Percentiles rank a stretch among this genome's conserved stretches.
Conservation (phyloP, 1,284 basidiomycete genomes). For the Mrakiaceae sp. region DNA sequence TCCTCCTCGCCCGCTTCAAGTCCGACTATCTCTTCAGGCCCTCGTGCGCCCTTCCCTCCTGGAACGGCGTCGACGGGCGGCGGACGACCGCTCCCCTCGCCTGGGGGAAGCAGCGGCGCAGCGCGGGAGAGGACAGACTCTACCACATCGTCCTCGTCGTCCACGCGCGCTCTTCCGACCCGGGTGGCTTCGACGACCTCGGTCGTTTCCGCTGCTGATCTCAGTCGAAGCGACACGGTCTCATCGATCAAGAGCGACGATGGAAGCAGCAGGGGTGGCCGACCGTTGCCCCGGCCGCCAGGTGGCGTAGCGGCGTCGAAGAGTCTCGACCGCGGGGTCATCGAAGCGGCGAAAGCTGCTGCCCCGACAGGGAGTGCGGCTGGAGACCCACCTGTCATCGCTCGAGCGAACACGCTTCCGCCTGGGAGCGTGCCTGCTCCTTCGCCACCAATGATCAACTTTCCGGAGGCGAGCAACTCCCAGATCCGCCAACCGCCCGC, state of each 20-base stretch:
- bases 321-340: conserved; percentile 10
- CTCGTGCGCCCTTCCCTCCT: background rate
- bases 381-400: background rate
- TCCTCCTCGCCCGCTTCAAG: background rate
- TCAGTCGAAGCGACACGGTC: conserved; percentile 4
- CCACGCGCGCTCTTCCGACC: background rate
- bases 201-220: background rate
- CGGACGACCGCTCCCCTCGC: background rate
- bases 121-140: background rate
- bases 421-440: background rate
- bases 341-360: background rate
- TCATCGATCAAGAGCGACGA: background rate
- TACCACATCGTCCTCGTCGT: background rate
- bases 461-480: background rate
- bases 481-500: background rate
- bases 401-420: conserved; percentile 1
- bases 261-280: background rate
- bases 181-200: background rate
- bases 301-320: conserved; percentile 12
- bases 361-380: background rate
- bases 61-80: background rate
- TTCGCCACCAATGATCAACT: background rate
- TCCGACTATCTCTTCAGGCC: background rate
- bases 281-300: conserved; percentile 1
- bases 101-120: background rate